Percentiles rank a stretch among this genome's conserved stretches.
These are phyloP conservation scores for Diaporthe citrichinensis DNA, from an alignment of 2,329 filamentous ascomycete genomes.

Conservation along the genomic window DNA sequence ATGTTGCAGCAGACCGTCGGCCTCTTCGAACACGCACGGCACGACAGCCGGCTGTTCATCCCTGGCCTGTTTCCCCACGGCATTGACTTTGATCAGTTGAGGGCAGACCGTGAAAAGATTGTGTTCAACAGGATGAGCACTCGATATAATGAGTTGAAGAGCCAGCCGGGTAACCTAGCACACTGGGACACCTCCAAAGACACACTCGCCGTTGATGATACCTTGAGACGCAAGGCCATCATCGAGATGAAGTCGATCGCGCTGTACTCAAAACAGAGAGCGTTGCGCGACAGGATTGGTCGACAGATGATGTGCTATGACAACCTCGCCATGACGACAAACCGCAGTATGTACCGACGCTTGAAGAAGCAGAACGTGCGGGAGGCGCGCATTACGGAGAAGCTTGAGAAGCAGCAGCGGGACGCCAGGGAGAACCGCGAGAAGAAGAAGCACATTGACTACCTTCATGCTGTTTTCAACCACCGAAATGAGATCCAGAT, in stretches of 20 bases:
- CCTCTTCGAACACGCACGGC: slow-evolving; percentile 83
- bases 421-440: slow-evolving; percentile 96
- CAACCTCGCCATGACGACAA: slow-evolving; percentile 97
- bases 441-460: slow-evolving; percentile 97
- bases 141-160: slow-evolving; percentile 86
- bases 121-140: slow-evolving; percentile 92
- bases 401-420: slow-evolving; percentile 98
- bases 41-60: slow-evolving; percentile 83
- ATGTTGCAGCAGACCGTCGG: slow-evolving; percentile 74
- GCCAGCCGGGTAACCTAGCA: slow-evolving; percentile 86
- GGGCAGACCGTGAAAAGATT: slow-evolving; percentile 88
- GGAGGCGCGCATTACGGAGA: slow-evolving; percentile 97
- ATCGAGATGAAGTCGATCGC: slow-evolving; percentile 96
- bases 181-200: slow-evolving; percentile 87
- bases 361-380: slow-evolving; percentile 98
- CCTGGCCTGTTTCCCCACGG: slow-evolving; percentile 91
- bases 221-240: slow-evolving; percentile 87
- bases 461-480: slow-evolving; percentile 86
- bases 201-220: slow-evolving; percentile 78
- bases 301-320: slow-evolving; percentile 96
- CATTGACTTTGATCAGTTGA: slow-evolving; percentile 86
- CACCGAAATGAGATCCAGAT: slow-evolving; percentile 85
- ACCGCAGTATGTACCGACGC: slow-evolving; percentile 89
- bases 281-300: slow-evolving; percentile 87
- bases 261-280: slow-evolving; percentile 89